phyloP scores from a whole-genome alignment of 2,329 filamentous ascomycete genomes.

The Alternaria consortialis region DNA sequence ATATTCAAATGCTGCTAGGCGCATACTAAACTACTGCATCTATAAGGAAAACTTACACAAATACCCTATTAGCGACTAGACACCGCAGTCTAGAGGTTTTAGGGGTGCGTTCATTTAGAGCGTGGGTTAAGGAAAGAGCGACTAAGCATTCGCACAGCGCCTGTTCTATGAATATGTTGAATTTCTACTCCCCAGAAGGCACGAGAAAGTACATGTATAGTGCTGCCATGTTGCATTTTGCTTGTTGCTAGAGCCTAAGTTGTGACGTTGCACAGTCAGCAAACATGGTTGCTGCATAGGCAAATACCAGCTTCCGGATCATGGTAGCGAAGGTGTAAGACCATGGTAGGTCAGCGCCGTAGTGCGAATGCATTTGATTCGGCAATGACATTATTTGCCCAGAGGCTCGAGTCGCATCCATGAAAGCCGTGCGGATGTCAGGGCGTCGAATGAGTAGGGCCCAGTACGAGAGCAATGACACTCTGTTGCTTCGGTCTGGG shows the following conservation, averaged over 20 bases:
- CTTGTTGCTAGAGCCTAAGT: not conserved
- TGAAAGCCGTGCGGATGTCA: not conserved
- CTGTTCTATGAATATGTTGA: too few relatives aligned
- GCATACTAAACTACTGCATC: too few relatives aligned
- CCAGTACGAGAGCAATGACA: not conserved
- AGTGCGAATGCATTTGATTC: slow-evolving; percentile 2
- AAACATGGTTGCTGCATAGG: not conserved
- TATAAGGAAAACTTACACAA: too few relatives aligned
- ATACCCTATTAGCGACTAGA: too few relatives aligned
- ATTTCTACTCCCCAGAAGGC: too few relatives aligned
- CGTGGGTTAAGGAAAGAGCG: too few relatives aligned
- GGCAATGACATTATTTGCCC: slow-evolving; percentile 5
- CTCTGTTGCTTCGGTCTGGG: not conserved
- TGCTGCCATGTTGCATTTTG: too few relatives aligned
- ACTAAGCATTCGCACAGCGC: too few relatives aligned
- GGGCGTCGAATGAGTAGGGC: not conserved
- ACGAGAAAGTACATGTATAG: too few relatives aligned
- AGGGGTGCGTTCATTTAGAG: too few relatives aligned
- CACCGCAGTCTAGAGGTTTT: too few relatives aligned
- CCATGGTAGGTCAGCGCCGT: slow-evolving; percentile 10
- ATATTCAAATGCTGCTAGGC: too few relatives aligned
- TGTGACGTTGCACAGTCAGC: not conserved
- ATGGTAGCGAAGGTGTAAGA: not conserved
- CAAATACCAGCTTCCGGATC: not conserved
- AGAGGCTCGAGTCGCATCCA: slow-evolving; percentile 6